Percentiles rank a stretch among this genome's conserved stretches.
phyloP scores from a whole-genome alignment of 768 basidiomycete genomes.

The Tricholoma hemisulphureum region DNA sequence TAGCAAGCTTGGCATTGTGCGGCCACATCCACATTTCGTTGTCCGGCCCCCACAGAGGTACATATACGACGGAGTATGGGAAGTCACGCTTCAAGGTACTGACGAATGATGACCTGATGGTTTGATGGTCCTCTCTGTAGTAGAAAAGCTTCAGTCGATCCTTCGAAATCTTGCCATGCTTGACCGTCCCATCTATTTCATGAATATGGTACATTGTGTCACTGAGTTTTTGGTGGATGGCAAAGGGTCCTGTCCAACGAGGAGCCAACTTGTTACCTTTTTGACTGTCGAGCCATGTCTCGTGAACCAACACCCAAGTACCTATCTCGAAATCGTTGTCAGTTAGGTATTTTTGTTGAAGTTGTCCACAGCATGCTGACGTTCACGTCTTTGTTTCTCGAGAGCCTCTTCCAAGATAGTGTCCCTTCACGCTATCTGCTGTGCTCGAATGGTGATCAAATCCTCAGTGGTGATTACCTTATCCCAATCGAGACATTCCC shows the following conservation, averaged over 20 bases:
- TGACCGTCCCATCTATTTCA: neutral
- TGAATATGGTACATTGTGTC: neutral
- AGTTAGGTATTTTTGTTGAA: constrained; percentile 16
- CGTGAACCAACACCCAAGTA: constrained; percentile 30
- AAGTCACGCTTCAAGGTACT: too few species aligned
- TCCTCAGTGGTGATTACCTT: constrained; percentile 20
- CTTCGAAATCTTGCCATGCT: neutral
- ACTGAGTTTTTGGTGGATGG: too few species aligned
- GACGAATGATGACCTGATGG: too few species aligned
- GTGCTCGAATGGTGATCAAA: constrained; percentile 18
- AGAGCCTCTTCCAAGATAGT: constrained; percentile 12
- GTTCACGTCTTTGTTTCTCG: constrained; percentile 6
- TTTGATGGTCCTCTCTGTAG: too few species aligned
- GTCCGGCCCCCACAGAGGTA: too few species aligned
- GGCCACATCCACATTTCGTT: too few species aligned
- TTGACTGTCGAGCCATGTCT: constrained; percentile 28
- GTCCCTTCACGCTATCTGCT: constrained; percentile 19
- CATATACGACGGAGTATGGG: too few species aligned
- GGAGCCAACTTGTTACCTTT: constrained; percentile 16
- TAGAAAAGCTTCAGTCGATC: neutral
- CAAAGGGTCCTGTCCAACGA: too few species aligned
- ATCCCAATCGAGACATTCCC: too few species aligned
- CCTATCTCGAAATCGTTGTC: constrained; percentile 26
- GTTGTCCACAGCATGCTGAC: constrained; percentile 19
- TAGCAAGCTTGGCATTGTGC: too few species aligned